Evolutionary conservation across 2,329 filamentous ascomycete species (phyloP).

Genomic region (Colletotrichum cordylinicola): DNA sequence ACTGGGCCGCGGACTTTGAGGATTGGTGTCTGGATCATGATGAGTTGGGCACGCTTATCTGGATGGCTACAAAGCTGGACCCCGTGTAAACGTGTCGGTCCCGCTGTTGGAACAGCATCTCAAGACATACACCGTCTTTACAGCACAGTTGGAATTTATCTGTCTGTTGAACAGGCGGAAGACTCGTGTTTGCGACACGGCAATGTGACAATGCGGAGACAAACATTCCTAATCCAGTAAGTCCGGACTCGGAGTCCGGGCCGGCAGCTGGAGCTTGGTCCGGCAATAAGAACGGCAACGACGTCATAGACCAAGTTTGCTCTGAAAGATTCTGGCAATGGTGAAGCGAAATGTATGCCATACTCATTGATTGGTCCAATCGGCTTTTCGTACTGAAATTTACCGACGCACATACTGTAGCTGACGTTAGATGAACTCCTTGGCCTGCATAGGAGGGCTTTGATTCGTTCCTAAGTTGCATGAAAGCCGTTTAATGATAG

Average conservation of each 20-base stretch:
- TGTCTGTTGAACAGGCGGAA: neutral
- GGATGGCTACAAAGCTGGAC: neutral
- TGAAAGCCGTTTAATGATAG: neutral
- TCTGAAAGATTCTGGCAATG: neutral
- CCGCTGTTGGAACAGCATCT: neutral
- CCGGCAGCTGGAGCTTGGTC: neutral
- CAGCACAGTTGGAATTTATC: too few relatives aligned
- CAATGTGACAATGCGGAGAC: neutral
- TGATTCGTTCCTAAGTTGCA: neutral
- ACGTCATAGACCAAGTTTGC: neutral
- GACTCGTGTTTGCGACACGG: neutral
- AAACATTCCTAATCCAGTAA: neutral
- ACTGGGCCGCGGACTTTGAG: neutral
- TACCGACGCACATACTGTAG: neutral
- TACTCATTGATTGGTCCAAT: neutral
- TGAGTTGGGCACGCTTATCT: neutral
- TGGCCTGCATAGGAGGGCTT: neutral
- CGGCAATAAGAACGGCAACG: neutral
- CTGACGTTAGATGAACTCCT: neutral
- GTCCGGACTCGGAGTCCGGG: neutral
- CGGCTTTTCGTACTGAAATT: neutral
- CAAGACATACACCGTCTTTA: too few relatives aligned
- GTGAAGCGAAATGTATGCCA: neutral
- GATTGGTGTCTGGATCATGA: neutral
- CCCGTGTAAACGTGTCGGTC: rapidly evolving